phyloP scores from a whole-genome alignment of 192 early-diverging fungal genomes.

The Coemansia sp. region DNA sequence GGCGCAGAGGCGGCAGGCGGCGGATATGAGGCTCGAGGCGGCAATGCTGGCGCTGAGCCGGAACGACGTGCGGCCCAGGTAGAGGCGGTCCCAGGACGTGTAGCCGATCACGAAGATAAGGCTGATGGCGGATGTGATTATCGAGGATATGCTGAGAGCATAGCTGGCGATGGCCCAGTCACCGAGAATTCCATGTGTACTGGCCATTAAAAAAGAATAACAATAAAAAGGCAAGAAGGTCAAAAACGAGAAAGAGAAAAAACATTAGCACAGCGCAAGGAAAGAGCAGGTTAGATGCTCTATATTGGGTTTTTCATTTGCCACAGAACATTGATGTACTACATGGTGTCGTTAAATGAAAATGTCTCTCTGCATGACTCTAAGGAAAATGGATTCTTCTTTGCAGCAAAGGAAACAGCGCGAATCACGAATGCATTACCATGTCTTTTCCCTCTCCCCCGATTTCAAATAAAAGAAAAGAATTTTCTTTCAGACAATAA shows the following conservation, averaged over 20 bases:
- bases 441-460: background rate
- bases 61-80: conserved; percentile 6
- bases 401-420: no score
- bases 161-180: conserved; percentile 14
- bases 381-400: background rate
- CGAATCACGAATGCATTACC: background rate
- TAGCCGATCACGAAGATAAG: background rate
- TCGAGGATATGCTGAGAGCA: conserved; percentile 14
- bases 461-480: background rate
- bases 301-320: background rate
- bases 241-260: background rate
- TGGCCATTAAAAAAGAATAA: background rate
- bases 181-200: background rate
- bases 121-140: conserved; percentile 1
- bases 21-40: background rate
- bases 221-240: background rate
- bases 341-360: no score
- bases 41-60: conserved; percentile 12
- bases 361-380: no score
- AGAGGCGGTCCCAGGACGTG: background rate
- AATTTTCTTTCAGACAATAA: background rate
- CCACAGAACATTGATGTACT: no score
- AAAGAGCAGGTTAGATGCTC: background rate
- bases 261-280: background rate
- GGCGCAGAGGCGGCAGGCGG: background rate